Evolutionary conservation across 176 grass and related monocot species (phyloP), one percentile per base, ranked within the genome.

Genomic region (Oryza rufipogon): DNA sequence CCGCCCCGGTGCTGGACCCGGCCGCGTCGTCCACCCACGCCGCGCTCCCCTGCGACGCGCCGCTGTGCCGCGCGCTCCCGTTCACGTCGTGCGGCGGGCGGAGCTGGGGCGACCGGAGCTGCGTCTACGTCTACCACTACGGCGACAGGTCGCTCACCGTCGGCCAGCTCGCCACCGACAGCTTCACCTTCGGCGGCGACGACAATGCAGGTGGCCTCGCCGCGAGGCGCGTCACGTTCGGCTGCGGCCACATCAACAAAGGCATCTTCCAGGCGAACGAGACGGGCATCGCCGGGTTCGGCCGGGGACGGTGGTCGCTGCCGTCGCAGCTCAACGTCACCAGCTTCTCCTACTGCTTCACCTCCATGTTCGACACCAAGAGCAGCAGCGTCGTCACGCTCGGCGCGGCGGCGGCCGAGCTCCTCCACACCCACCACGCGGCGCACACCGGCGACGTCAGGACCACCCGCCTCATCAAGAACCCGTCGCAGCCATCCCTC

Each of bases 301-400:
- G 95, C 42, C 64, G 87, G 33, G 92, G 92, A 0, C 30, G 22
- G n/a, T 75, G 84, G 83, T 95, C 91, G 25, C 81, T 98, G 1
- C 68, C 86, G 1, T 92, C 88, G 8, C 95, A 98, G 80, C 76
- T 98, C 23, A 72, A 83, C 51, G 81, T 81, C 12, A 78, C 51
- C 2, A 95, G 71, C 74, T 98, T 95, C 86, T 83, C 92, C 15
- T 93, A 95, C 83, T 98, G 95, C 77, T 87, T 98, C 75, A 95
- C 95, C 39, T 90, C 87, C 47, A 88, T 98, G 33, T 81, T 88
- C 52, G 76, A 86, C 4, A 90, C 91, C 71, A 81, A 73, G 74
- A 85, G 80, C 52, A 85, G 80, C 52, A 98, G 96, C 93, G 48
- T 87, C 52, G 81, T 98, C n/a, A 85, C 92, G 11, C 88, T 98